Conservation (phyloP, 768 basidiomycete species). For the Kwoniella pini region DNA sequence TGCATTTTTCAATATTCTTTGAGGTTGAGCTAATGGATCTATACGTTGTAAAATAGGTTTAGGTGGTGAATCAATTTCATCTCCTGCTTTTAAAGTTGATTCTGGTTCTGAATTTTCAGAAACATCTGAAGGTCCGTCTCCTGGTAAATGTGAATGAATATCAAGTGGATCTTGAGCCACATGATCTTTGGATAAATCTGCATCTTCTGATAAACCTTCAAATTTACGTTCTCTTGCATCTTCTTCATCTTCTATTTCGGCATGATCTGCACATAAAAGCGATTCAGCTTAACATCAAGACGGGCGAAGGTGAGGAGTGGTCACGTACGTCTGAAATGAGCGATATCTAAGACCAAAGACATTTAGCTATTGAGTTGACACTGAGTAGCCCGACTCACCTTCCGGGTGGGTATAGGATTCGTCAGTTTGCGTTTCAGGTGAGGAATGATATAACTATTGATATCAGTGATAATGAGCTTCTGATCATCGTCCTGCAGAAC, state of each 20-base stretch:
- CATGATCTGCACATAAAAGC: constrained; percentile 71
- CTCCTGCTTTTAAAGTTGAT: constrained; percentile 27
- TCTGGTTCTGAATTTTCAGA: constrained; percentile 3
- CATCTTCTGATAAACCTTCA: constrained; percentile 67
- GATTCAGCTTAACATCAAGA: no score
- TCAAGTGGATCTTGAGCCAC: constrained; percentile 54
- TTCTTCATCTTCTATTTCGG: constrained; percentile 77
- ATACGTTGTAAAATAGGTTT: constrained; percentile 5
- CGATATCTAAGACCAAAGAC: constrained; percentile 55
- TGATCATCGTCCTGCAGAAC: not conserved
- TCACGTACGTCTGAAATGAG: constrained; percentile 71
- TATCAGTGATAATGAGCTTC: no score
- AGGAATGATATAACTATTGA: constrained; percentile 74
- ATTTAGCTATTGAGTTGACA: not conserved
- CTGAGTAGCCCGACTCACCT: constrained; percentile 56
- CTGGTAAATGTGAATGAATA: constrained; percentile 48
- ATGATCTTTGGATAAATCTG: constrained; percentile 65
- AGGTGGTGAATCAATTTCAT: constrained; percentile 29
- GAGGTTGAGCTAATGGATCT: constrained; percentile 35
- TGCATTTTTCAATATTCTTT: constrained; percentile 24
- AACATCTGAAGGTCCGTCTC: constrained; percentile 34
- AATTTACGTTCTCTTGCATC: constrained; percentile 78
- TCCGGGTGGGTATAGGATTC: constrained; percentile 92
- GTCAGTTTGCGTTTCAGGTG: constrained; percentile 96
- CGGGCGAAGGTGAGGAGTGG: no score